Base-by-base conservation (phyloP, 2,329 filamentous ascomycete species). In the Pleoardoris graminearum region DNA sequence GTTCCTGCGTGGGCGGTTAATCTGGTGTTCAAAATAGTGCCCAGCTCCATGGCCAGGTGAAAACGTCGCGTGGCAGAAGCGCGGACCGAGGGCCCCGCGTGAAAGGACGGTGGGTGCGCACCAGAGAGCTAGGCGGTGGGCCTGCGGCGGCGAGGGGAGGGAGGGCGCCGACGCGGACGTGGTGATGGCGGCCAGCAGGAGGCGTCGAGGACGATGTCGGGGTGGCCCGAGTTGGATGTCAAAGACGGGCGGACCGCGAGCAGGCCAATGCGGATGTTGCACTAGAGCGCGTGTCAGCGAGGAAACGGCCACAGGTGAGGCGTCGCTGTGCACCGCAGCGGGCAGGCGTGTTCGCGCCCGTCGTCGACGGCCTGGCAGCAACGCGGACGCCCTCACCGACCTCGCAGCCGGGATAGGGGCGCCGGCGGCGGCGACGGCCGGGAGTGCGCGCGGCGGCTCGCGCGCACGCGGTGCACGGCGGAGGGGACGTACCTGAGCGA, bases 1-100 rank as follows among this genome's bases (percentile, higher is more conserved):
- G 62, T 67, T 65, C 70, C 70, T 73, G 68, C 60, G 59, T 66
- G 64, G 50, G 63, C 64, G 65, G 71, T 70, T 63, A 71, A 71
- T 71, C 69, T 72, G 70, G 70, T 67, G 70, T 75, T 75, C 67
- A 75, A 67, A 60, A 75, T 75, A 50, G 66, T 74, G 59, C 70
- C 71, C 50, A 75, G 62, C 63, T 76, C 71, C 73, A 75, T 75
- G 53, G 50, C 57, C 48, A 50, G 49, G 54, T 47, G 54, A 54
- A 53, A 52, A 48, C 53, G 61, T 54, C 51, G 49, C 47, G 59
- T 51, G 46, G 37, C 30, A 42, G 50, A 32, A 43, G 22, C 19
- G 43, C 38, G 36, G 37, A 25, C 29, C 35, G 37, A 22, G 33
- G 46, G 47, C 42, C 42, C 35, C 23, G 60, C 59, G 62, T 65